Evolutionary conservation across 2,329 filamentous ascomycete species (phyloP).

Genomic region (Colletotrichum godetiae): DNA sequence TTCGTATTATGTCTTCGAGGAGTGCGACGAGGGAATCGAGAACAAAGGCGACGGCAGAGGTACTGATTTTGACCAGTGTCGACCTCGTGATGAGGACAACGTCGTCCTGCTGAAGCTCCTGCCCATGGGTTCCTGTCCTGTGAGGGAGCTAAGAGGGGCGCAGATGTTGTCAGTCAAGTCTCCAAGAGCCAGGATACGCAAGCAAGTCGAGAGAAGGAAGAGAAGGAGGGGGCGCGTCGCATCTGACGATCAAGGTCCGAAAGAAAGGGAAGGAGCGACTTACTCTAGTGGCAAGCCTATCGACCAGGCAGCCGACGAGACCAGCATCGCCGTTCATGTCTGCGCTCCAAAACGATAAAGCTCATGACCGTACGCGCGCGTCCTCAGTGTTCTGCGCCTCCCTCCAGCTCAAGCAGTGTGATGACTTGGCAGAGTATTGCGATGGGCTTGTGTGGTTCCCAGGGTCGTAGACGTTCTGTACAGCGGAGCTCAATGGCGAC

Average conservation of each 20-base stretch:
- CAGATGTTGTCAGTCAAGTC: conserved; percentile 16
- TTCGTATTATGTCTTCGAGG: conserved; percentile 68
- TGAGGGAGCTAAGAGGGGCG: conserved; percentile 66
- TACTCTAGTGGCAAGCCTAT: conserved; percentile 72
- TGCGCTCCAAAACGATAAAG: conserved; percentile 17
- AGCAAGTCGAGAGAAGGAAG: neutral
- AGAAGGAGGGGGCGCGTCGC: neutral
- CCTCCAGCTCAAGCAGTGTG: conserved; percentile 1
- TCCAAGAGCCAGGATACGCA: conserved; percentile 1
- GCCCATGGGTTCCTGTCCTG: conserved; percentile 67
- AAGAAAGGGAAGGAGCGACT: conserved; percentile 34
- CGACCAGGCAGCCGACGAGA: conserved; percentile 71
- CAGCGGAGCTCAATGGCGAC: neutral
- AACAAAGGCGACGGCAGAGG: conserved; percentile 62
- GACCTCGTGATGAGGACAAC: conserved; percentile 70
- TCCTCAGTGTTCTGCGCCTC: neutral
- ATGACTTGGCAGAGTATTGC: neutral
- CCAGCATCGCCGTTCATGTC: conserved; percentile 69
- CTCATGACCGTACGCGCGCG: conserved; percentile 28
- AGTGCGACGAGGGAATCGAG: conserved; percentile 67
- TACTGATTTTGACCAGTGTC: conserved; percentile 71
- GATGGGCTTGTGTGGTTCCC: neutral
- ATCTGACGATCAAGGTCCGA: neutral
- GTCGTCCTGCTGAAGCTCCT: conserved; percentile 70
- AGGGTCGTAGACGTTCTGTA: neutral